These are phyloP conservation scores for Trichoderma sp. DNA, from an alignment of 2,329 filamentous ascomycete genomes.

Conservation along the genomic window DNA sequence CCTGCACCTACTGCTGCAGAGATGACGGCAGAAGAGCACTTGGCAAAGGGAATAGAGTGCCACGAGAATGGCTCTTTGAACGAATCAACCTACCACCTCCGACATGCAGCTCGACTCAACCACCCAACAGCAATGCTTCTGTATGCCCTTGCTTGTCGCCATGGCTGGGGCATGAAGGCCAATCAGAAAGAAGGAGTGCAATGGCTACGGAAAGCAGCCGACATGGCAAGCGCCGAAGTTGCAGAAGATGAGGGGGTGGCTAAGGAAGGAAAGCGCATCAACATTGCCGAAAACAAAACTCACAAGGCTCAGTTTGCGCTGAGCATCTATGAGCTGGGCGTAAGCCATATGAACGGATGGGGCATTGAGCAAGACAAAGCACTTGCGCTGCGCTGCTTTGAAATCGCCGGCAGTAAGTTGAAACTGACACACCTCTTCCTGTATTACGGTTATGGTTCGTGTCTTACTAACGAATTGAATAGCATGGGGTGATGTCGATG, in stretches of 20 bases:
- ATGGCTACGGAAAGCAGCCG: slow-evolving; percentile 90
- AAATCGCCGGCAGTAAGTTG: slow-evolving; percentile 81
- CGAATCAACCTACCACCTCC: slow-evolving; percentile 94
- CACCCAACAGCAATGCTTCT: slow-evolving; percentile 93
- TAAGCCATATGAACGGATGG: slow-evolving; percentile 98
- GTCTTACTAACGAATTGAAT: slow-evolving; percentile 32
- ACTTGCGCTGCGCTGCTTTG: slow-evolving; percentile 87
- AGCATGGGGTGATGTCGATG: slow-evolving; percentile 94
- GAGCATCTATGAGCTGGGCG: slow-evolving; percentile 93
- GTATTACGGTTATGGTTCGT: neutral
- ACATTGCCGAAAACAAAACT: slow-evolving; percentile 72
- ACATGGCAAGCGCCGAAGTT: slow-evolving; percentile 78
- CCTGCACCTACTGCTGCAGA: slow-evolving; percentile 64
- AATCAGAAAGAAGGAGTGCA: slow-evolving; percentile 87
- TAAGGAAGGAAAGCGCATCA: slow-evolving; percentile 64
- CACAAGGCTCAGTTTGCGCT: slow-evolving; percentile 92
- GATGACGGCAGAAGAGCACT: slow-evolving; percentile 82
- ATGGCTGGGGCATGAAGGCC: slow-evolving; percentile 96
- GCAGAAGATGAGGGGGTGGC: slow-evolving; percentile 73
- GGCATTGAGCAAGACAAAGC: slow-evolving; percentile 90
- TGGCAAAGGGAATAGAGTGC: slow-evolving; percentile 84
- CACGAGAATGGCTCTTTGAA: slow-evolving; percentile 86
- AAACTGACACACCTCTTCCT: no score
- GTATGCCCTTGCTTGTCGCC: slow-evolving; percentile 90
- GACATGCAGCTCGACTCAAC: slow-evolving; percentile 81